Percentiles rank a stretch among this genome's conserved stretches.
Conservation (phyloP, 768 basidiomycete species). For the Tricholoma terreum region DNA sequence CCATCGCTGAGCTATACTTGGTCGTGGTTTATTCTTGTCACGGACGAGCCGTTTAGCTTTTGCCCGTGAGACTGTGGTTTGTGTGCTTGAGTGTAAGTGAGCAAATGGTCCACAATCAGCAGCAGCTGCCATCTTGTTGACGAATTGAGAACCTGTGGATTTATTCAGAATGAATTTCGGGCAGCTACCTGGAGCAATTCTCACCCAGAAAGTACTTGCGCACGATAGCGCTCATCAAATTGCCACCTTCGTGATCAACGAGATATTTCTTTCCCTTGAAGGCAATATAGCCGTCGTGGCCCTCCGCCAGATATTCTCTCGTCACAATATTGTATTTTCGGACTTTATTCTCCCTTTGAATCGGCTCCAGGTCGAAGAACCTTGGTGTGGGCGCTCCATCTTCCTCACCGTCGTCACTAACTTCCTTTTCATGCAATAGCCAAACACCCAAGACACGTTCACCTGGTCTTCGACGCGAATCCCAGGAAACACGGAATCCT, state of each 20-base stretch:
- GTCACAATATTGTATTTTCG: constrained; percentile 77
- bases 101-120: constrained; percentile 24
- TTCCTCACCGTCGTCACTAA: constrained; percentile 21
- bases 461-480: constrained; percentile 69
- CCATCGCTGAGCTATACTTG: constrained; percentile 42
- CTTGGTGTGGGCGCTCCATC: constrained; percentile 24
- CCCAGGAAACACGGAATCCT: constrained; percentile 84
- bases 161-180: not conserved
- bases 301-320: constrained; percentile 81
- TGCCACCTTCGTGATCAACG: constrained; percentile 81
- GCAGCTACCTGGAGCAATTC: constrained; percentile 1
- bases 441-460: constrained; percentile 73
- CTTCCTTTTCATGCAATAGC: constrained; percentile 45
- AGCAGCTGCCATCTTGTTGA: constrained; percentile 58
- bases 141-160: constrained; percentile 62
- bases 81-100: constrained; percentile 43
- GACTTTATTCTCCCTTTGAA: constrained; percentile 51
- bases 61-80: constrained; percentile 46
- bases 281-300: constrained; percentile 78
- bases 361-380: constrained; percentile 47
- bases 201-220: constrained; percentile 82
- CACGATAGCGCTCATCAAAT: constrained; percentile 74
- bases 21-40: constrained; percentile 19
- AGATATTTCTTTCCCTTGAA: constrained; percentile 65
- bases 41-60: constrained; percentile 32